Evolutionary conservation across 768 basidiomycete genomes (phyloP), one percentile per base, ranked within the genome.

Genomic region (Lanmaoa pseudosensibilis): DNA sequence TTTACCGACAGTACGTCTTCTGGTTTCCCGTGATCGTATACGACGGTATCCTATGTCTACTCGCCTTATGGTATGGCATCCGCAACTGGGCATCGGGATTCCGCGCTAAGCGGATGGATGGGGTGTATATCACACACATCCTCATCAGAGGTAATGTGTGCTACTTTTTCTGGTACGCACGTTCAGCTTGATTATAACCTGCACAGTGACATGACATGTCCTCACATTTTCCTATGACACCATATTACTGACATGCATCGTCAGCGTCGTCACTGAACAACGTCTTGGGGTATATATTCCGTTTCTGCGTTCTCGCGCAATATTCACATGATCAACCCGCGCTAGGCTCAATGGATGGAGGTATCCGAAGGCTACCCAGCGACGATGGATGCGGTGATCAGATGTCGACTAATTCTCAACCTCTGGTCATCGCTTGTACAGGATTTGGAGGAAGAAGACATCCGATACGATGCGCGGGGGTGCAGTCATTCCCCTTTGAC

Each of bases 151-250:
- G 52, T 4, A 67, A 53, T 15, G 40, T n/a, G 15, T 23, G 47
- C 23, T 66, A 66, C 43, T 58, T 58, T 55, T 12, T 61, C 15
- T 61, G 51, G 65, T 66, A 43, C 34, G 61, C 1, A 13, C 13
- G 4, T 34, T 16, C 39, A 18, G 12, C 15, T 41, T 23, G 15
- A 2, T 7, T 2, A 3, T 32, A 5, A n/a, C 1, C 2, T 27
- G 25, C 25, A n/a, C n/a, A 25, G 25, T 25, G 25, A 25, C 25
- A 25, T 25, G 5, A 25, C 25, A 25, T 5, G 10, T 25, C 2
- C n/a, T 38, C 18, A 49, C 45, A 9, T 34, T 3, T 55, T 52
- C 25, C 9, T 16, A 16, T 18, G 41, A 34, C 19, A 67, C 65
- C 41, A 44, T 62, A 33, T 13, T 61, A 10, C 3, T 67, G 19